Evolutionary conservation across 257 asterid species (phyloP).

Genomic region (Solanum lignicaule): DNA sequence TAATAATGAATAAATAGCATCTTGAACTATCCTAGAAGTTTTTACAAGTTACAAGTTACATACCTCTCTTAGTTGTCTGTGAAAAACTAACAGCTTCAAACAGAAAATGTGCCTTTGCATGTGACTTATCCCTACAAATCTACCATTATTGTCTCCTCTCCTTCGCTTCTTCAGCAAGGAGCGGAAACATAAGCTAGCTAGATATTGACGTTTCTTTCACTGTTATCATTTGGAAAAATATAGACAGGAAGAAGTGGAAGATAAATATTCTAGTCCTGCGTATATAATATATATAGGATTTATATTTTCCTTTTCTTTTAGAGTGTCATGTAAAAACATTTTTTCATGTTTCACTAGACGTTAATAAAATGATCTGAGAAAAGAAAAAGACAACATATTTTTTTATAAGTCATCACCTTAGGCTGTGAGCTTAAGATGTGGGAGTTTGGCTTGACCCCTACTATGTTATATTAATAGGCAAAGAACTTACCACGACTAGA

Average conservation of each 20-base stretch:
- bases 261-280: neutral
- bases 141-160: neutral
- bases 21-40: neutral
- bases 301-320: neutral
- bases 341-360: neutral
- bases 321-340: neutral
- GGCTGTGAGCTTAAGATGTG: neutral
- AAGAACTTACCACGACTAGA: neutral
- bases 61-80: neutral
- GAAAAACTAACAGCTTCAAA: neutral
- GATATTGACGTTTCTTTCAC: neutral
- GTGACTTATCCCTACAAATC: neutral
- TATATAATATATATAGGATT: neutral
- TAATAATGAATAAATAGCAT: neutral
- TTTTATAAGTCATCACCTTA: neutral
- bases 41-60: neutral
- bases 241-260: neutral
- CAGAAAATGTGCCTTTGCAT: neutral
- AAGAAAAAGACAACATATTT: neutral
- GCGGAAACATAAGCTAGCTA: neutral
- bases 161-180: neutral
- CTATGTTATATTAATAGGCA: neutral
- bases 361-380: neutral
- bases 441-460: neutral
- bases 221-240: neutral